Evolutionary conservation across 177 flowering plant species (phyloP), one percentile per base, ranked within the genome.

Genomic region (Vitis hybrid): DNA sequence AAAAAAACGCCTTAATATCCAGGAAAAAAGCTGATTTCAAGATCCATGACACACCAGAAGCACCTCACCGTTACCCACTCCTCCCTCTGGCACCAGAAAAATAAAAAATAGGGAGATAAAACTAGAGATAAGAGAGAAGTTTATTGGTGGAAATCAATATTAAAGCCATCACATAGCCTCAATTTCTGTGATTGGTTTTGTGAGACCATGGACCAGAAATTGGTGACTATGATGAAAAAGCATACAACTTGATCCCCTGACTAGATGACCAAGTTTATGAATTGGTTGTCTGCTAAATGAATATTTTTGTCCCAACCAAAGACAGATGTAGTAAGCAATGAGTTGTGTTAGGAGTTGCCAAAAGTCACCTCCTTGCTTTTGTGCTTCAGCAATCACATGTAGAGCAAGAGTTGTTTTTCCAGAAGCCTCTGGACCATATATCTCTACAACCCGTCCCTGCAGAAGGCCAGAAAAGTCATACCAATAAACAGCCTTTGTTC

Each of bases 341-440:
- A 39, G 8, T 39, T 4, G 45, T 39, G 6, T 4, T 39, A 39
- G 45, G 45, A 39, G 45, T 39, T 59, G 1, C 19, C 26, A 57
- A 39, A 57, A 62, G 19, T 65, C 67, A 94, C 98, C 98, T 91
- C 97, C 97, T 68, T 79, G 82, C 72, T 83, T 88, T 72, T 88
- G 91, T 67, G 91, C 78, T 75, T 85, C 89, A 72, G 91, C 88
- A 71, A 87, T 84, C 57, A 87, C 82, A 75, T 87, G 91, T 14
- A 87, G 78, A 19, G 89, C 91, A 81, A 89, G 93, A 71, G 97
- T 92, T 64, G 98, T 92, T 71, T 92, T 94, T 33, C 98, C 98
- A 60, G 98, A 89, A 76, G 97, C 98, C 81, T 94, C 98, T 39
- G 98, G 97, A 61, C 97, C 98, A 84, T 85, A 94, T 72, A 94